Base-by-base conservation (phyloP, 2,329 filamentous ascomycete genomes). In the Decorospora gaudefroyi region DNA sequence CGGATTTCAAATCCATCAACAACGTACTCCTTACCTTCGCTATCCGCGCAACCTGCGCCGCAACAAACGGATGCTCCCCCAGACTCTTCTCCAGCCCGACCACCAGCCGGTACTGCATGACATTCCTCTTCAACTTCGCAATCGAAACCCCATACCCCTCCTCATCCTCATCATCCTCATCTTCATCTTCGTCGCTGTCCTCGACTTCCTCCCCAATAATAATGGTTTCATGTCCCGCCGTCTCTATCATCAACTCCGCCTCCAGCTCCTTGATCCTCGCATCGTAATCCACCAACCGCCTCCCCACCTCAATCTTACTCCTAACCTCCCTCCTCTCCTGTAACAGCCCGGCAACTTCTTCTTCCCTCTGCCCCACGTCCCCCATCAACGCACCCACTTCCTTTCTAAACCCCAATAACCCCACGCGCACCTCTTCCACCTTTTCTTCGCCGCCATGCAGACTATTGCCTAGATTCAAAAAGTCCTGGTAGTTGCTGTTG, bases 401-500 rank as follows among this genome's bases (percentile, higher is more conserved):
- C 52, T 91, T 81, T 48, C 85, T 79, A 62, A 99, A 96, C 0
- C 90, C 90, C 48, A 97, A 70, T 42, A 99, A 72, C 0, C 90
- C 90, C 0, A 99, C 87, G 29, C 89, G 81, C 21, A 97, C 86
- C 64, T 95, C 90, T 66, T 95, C 91, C 0, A 96, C 86, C 67
- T 86, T 88, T 61, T 96, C 92, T 63, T 95, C 91, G 6, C 95
- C 95, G 2, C 91, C 91, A 40, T 83, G 82, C 29, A 99, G 74
- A 59, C 90, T 88, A 32, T 81, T 83, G 0, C 93, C 95, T 0
- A 99, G 74, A 0, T 85, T 85, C 4, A 99, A 72, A 60, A 99
- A 99, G 44, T 92, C 87, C 33, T 90, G 86, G 68, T 99, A 97
- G 71, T 99, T 95, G 37, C 86, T 82, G 66, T 99, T 99, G 55